Percentiles rank a stretch among this genome's conserved stretches.
These are phyloP conservation scores for Peronospora destructor DNA, from an alignment of 352 stramenopile species.

Conservation along the genomic window DNA sequence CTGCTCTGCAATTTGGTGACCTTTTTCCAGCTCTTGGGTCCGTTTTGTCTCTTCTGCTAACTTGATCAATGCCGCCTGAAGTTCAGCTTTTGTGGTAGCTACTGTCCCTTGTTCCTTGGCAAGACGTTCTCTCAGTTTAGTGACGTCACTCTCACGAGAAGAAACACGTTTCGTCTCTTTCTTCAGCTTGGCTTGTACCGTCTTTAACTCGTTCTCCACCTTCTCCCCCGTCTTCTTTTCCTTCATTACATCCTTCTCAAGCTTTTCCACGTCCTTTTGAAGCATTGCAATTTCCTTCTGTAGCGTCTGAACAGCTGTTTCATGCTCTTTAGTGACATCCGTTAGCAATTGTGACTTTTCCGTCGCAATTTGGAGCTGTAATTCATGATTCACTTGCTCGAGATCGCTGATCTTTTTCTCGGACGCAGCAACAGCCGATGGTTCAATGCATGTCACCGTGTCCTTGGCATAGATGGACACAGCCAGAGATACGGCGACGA, in stretches of 20 bases:
- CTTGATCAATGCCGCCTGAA: slow-evolving; percentile 30
- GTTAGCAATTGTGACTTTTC: slow-evolving; percentile 34
- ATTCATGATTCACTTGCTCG: slow-evolving; percentile 32
- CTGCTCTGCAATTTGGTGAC: slow-evolving; percentile 31
- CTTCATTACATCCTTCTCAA: slow-evolving; percentile 10
- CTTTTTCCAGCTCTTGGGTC: slow-evolving; percentile 23
- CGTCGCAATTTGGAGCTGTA: slow-evolving; percentile 31
- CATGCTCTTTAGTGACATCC: slow-evolving; percentile 34
- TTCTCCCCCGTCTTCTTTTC: slow-evolving; percentile 14
- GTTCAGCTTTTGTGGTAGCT: slow-evolving; percentile 23
- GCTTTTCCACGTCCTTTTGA: slow-evolving; percentile 17
- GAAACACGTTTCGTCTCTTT: slow-evolving; percentile 3
- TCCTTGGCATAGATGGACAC: slow-evolving; percentile 28
- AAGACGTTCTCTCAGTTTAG: slow-evolving; percentile 27
- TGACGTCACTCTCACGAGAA: slow-evolving; percentile 5
- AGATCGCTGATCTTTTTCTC: slow-evolving; percentile 45
- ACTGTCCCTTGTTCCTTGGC: slow-evolving; percentile 11
- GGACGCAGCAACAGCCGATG: slow-evolving; percentile 31
- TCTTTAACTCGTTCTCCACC: slow-evolving; percentile 17
- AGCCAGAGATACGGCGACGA: slow-evolving; percentile 32
- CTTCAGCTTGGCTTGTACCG: slow-evolving; percentile 13
- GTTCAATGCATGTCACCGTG: slow-evolving; percentile 21
- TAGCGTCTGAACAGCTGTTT: slow-evolving; percentile 25
- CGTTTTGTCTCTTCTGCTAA: slow-evolving; percentile 29
- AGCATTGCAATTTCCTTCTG: slow-evolving; percentile 22